phyloP scores from a whole-genome alignment of 495 filamentous ascomycete genomes.

The Parmelia sp. region DNA sequence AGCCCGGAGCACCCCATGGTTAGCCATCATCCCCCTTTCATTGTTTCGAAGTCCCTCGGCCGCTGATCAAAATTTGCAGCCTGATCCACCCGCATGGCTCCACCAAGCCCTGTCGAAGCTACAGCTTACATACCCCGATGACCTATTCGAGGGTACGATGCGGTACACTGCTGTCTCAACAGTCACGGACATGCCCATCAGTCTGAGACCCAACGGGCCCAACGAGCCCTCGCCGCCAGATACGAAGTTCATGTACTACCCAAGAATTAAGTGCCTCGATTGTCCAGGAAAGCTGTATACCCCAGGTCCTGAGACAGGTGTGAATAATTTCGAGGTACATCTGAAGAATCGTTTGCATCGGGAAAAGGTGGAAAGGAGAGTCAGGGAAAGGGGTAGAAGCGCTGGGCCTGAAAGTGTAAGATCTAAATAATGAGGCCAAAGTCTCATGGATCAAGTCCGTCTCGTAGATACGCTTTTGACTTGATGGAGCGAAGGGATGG shows the following conservation, averaged over 20 bases:
- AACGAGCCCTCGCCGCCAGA: constrained; percentile 44
- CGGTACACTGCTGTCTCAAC: constrained; percentile 70
- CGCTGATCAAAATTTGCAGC: constrained; percentile 39
- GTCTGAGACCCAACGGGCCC: constrained; percentile 41
- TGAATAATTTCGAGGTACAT: constrained; percentile 87
- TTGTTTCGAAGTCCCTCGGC: constrained; percentile 27
- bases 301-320: constrained; percentile 71
- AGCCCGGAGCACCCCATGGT: constrained; percentile 23
- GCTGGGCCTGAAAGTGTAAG: background rate
- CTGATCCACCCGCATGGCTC: constrained; percentile 79
- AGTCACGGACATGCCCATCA: constrained; percentile 51
- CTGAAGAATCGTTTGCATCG: constrained; percentile 74
- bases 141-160: constrained; percentile 82
- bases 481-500: background rate
- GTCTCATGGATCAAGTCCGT: background rate
- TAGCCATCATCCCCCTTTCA: constrained; percentile 4
- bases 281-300: constrained; percentile 93
- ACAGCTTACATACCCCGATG: constrained; percentile 58
- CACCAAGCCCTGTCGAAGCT: constrained; percentile 55
- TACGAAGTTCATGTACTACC: constrained; percentile 68
- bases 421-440: background rate
- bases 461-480: background rate
- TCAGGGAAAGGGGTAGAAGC: constrained; percentile 18
- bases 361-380: constrained; percentile 60
- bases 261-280: constrained; percentile 81